Conservation (phyloP, 140 eudicot species). For the Cichorium intybus region DNA sequence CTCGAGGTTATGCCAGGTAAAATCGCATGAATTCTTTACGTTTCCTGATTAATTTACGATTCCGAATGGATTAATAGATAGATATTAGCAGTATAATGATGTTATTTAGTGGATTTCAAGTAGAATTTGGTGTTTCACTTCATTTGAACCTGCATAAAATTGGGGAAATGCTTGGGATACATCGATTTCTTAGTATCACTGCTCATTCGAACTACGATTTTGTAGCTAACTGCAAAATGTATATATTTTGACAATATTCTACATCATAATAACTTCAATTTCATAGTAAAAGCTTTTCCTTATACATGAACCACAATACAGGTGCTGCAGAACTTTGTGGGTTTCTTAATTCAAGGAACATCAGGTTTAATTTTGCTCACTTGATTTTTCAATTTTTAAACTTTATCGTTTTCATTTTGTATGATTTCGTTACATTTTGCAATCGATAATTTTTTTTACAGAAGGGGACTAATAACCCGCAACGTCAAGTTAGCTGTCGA, state of each 20-base stretch:
- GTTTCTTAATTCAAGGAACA: slow-evolving; percentile 63
- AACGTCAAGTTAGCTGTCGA: slow-evolving; percentile 89
- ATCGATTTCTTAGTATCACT: background rate
- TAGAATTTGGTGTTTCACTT: background rate
- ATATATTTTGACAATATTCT: background rate
- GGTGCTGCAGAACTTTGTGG: slow-evolving; percentile 86
- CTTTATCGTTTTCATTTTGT: background rate
- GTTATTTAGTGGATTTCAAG: background rate
- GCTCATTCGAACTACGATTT: background rate
- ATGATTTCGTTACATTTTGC: background rate
- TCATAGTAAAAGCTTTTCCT: slow-evolving; percentile 1
- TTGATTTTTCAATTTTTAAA: background rate
- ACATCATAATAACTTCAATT: background rate
- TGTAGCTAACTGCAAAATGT: background rate
- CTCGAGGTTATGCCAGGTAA: slow-evolving; percentile 92
- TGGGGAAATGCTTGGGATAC: background rate
- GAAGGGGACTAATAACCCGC: slow-evolving; percentile 94
- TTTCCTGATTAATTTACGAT: background rate
- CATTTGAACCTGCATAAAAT: background rate
- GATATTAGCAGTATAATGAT: background rate
- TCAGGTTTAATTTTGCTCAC: slow-evolving; percentile 46
- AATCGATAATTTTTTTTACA: slow-evolving; percentile 28
- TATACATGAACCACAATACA: slow-evolving; percentile 40
- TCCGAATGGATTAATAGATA: background rate
- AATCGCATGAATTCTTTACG: background rate